A percentile compares a stretch with the other conserved stretches of the same genome.
phyloP scores from a whole-genome alignment of 331 rosid species.

The Stylosanthes scabra region DNA sequence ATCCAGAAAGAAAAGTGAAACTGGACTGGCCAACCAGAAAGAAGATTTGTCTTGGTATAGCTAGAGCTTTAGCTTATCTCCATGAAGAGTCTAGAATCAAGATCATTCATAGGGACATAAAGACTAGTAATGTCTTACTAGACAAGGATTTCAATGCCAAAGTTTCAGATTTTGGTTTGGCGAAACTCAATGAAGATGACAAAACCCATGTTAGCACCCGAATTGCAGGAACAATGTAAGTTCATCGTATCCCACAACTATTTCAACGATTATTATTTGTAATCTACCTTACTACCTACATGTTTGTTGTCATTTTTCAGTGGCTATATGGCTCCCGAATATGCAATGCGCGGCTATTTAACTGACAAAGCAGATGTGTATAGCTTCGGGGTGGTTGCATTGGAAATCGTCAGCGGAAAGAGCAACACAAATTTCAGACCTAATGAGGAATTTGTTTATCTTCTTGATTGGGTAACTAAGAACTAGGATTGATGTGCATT shows the following conservation, averaged over 20 bases:
- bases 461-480: slow-evolving; percentile 88
- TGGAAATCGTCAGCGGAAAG: slow-evolving; percentile 89
- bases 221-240: slow-evolving; percentile 97
- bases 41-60: slow-evolving; percentile 92
- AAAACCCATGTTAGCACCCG: slow-evolving; percentile 90
- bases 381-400: slow-evolving; percentile 94
- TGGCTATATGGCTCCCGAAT: slow-evolving; percentile 98
- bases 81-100: slow-evolving; percentile 86
- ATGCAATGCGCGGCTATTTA: slow-evolving; percentile 96
- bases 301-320: slow-evolving; percentile 45
- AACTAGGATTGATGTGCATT: slow-evolving; percentile 3
- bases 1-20: slow-evolving; percentile 51
- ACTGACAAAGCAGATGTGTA: slow-evolving; percentile 88
- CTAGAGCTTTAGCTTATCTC: slow-evolving; percentile 88
- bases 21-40: slow-evolving; percentile 86
- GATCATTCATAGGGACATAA: slow-evolving; percentile 93
- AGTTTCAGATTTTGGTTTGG: slow-evolving; percentile 97
- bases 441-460: slow-evolving; percentile 82
- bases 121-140: slow-evolving; percentile 93
- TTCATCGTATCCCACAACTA: neutral
- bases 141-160: slow-evolving; percentile 86
- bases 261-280: neutral
- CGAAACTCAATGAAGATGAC: slow-evolving; percentile 90
- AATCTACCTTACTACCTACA: neutral
- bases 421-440: slow-evolving; percentile 95